Evolutionary conservation across 192 early-diverging fungal genomes (phyloP), one percentile per base, ranked within the genome.

Genomic region (Dissophora ornata): DNA sequence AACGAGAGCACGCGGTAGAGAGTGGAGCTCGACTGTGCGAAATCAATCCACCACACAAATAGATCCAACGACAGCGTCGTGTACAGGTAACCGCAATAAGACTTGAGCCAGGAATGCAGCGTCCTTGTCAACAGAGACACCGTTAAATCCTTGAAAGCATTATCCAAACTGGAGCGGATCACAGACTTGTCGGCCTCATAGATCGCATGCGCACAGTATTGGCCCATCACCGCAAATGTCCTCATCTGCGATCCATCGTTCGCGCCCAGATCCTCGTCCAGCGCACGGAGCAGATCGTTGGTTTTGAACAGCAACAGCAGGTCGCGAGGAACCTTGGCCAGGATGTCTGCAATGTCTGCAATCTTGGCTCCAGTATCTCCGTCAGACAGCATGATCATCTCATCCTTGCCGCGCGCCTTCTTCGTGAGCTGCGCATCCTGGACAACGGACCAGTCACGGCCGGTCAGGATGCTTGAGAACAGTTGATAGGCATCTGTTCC

Each of bases 271-370:
- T 66, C 64, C 62, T 87, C 84, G 57, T 92, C 89, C 36, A 93
- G 60, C 51, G 85, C 86, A 32, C 95, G 85, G 22, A 98, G 67
- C 32, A 98, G 75, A 65, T 98, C 96, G 77, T 97, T 95, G 4
- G 95, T 96, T 71, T 96, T 98, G 62, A 98, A 86, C 21, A 98
- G 81, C 44, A 98, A 80, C 1, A 97, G 81, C 18, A 98, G 81
- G n/a, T 92, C 88, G 0, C 95, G 85, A 0, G 96, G 94, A 25
- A 96, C 86, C n/a, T 90, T 89, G 15, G 93, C 86, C 36, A 98
- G 68, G 15, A 97, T 89, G 21, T 91, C 89, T 0, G 91, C 87
- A 60, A 98, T 90, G 13, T 95, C 89, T 7, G 82, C 75, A 49
- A 77, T 77, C 22, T 52, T 54, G 54, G 50, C 51, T 3, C 59